phyloP scores from a whole-genome alignment of 441 rosid species.

The Populus hybrid region DNA sequence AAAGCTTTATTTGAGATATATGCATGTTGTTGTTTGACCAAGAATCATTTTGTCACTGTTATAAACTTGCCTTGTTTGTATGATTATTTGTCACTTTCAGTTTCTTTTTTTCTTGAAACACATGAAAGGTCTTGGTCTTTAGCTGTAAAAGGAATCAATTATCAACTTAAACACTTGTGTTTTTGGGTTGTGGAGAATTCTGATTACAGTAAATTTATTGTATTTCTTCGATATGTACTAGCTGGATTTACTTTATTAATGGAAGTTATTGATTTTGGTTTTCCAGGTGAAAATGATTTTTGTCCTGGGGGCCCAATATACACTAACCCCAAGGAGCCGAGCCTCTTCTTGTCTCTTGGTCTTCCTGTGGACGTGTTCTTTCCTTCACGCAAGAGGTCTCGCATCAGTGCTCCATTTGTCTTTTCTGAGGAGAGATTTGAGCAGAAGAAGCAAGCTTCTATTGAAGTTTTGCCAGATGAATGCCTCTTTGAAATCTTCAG shows the following conservation, averaged over 20 bases:
- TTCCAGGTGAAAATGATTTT: slow-evolving; percentile 70
- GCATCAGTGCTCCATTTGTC: slow-evolving; percentile 54
- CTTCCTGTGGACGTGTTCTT: slow-evolving; percentile 58
- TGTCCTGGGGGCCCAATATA: slow-evolving; percentile 59
- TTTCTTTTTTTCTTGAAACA: background rate
- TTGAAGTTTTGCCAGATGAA: slow-evolving; percentile 83
- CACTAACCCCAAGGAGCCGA: slow-evolving; percentile 63
- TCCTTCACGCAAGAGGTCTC: slow-evolving; percentile 80
- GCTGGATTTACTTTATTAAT: slow-evolving; percentile 5
- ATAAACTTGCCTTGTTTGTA: background rate
- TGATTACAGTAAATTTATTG: background rate
- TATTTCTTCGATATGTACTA: background rate
- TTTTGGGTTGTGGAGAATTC: background rate
- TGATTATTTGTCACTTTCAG: background rate
- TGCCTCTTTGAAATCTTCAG: slow-evolving; percentile 90
- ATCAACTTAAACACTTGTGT: background rate
- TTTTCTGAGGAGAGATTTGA: slow-evolving; percentile 43
- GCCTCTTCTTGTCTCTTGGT: slow-evolving; percentile 53
- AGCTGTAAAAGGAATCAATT: background rate
- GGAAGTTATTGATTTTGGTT: slow-evolving; percentile 18
- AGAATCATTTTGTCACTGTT: background rate
- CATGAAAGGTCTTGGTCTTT: background rate
- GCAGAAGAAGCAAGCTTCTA: slow-evolving; percentile 45
- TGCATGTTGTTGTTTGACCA: background rate
- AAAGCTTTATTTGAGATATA: background rate